A percentile compares a stretch with the other conserved stretches of the same genome.
These are phyloP conservation scores for Xylariaceae sp. DNA, from an alignment of 2,329 filamentous ascomycete species.

Conservation along the genomic window DNA sequence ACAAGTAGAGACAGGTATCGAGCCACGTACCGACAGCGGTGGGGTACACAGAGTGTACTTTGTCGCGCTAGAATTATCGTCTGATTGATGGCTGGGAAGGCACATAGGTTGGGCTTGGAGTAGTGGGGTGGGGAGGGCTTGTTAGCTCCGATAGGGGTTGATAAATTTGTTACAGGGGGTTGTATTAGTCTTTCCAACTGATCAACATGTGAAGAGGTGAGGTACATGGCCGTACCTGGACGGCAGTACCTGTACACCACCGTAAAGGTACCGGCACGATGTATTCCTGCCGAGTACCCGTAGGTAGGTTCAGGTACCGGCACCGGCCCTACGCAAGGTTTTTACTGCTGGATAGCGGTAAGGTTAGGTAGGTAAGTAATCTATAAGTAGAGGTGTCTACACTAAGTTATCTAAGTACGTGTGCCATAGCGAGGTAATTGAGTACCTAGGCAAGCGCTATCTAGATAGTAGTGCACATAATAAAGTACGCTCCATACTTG, in stretches of 20 bases:
- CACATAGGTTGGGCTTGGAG: not conserved
- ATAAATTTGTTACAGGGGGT: conserved; percentile 1
- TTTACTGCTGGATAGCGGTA: too few relatives aligned
- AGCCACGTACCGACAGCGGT: not conserved
- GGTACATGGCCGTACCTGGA: not conserved
- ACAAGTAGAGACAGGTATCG: conserved; percentile 5
- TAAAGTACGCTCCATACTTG: too few relatives aligned
- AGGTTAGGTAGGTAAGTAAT: too few relatives aligned
- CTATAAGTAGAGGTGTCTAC: too few relatives aligned
- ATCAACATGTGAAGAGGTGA: not conserved
- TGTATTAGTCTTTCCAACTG: not conserved
- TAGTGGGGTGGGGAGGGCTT: not conserved
- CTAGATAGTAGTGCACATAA: too few relatives aligned
- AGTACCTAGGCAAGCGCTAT: too few relatives aligned
- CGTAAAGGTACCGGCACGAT: not conserved
- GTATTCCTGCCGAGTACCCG: too few relatives aligned
- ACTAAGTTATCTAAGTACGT: too few relatives aligned
- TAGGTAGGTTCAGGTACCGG: not conserved
- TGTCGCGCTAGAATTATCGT: not conserved
- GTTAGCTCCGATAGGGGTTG: not conserved
- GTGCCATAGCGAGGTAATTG: too few relatives aligned
- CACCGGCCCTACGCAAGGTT: not conserved
- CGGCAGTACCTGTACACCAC: not conserved
- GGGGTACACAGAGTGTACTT: conserved; percentile 5
- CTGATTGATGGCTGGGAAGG: not conserved